A percentile compares a stretch with the other conserved stretches of the same genome.
phyloP scores from a whole-genome alignment of 495 filamentous ascomycete species.

The Trichoderma virens region DNA sequence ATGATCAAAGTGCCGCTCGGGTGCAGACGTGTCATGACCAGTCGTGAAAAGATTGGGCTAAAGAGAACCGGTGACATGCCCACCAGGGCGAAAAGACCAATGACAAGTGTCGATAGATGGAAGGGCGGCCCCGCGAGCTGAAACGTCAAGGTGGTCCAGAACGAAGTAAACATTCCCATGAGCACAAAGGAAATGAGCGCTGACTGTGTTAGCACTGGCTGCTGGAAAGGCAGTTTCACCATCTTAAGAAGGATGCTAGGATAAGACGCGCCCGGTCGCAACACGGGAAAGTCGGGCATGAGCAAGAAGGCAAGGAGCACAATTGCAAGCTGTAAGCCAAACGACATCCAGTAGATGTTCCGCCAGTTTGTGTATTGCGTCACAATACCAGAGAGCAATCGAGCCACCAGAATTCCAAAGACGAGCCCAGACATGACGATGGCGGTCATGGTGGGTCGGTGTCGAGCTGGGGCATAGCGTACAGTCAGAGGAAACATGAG shows the following conservation, averaged over 20 bases:
- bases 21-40: constrained; percentile 60
- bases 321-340: constrained; percentile 66
- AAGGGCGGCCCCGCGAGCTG: constrained; percentile 63
- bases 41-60: constrained; percentile 59
- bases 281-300: constrained; percentile 74
- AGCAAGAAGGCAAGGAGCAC: constrained; percentile 57
- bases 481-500: constrained; percentile 79
- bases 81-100: constrained; percentile 74
- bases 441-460: constrained; percentile 59
- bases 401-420: constrained; percentile 68
- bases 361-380: constrained; percentile 66
- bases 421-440: constrained; percentile 73
- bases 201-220: constrained; percentile 62
- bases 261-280: constrained; percentile 63
- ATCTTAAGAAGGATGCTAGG: constrained; percentile 58
- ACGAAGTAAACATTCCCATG: constrained; percentile 34
- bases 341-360: constrained; percentile 71
- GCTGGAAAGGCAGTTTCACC: constrained; percentile 46
- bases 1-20: constrained; percentile 61
- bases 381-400: constrained; percentile 67
- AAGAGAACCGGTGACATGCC: constrained; percentile 61
- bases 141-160: constrained; percentile 83
- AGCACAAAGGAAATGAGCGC: constrained; percentile 31
- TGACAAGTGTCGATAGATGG: constrained; percentile 53
- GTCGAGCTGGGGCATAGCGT: constrained; percentile 64